Evolutionary conservation across 2,329 filamentous ascomycete genomes (phyloP).

Genomic region (Hypoxylon sp.): DNA sequence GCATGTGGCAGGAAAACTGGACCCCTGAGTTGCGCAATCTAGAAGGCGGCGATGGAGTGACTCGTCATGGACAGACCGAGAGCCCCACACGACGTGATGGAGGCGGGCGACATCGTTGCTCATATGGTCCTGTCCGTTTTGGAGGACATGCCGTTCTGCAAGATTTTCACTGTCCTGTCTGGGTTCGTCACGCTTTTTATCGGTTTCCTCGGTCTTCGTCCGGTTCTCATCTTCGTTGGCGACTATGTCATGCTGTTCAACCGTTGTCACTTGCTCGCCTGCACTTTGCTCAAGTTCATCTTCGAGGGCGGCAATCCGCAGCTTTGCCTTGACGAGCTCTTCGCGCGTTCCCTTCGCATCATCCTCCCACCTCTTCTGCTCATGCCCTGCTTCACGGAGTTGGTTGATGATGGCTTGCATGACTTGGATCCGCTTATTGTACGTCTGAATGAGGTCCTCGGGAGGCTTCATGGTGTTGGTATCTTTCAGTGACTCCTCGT

Average conservation of each 20-base stretch:
- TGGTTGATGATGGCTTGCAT: constrained; percentile 28
- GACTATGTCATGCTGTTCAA: neutral
- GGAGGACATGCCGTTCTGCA: neutral
- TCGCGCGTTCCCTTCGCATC: constrained; percentile 3
- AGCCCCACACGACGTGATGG: constrained; percentile 27
- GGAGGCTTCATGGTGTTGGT: neutral
- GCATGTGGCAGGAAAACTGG: constrained; percentile 4
- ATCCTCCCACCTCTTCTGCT: constrained; percentile 10
- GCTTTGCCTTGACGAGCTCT: constrained; percentile 19
- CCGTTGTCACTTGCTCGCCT: neutral
- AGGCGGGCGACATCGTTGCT: constrained; percentile 10
- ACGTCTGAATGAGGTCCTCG: constrained; percentile 23
- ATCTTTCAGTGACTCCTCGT: constrained; percentile 1
- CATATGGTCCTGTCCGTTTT: neutral
- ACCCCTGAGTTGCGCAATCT: constrained; percentile 7
- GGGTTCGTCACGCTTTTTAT: neutral
- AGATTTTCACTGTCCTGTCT: neutral
- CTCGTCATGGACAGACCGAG: constrained; percentile 18
- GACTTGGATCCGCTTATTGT: constrained; percentile 26
- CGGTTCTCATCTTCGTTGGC: neutral
- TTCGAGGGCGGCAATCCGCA: constrained; percentile 18
- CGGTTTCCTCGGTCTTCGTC: neutral
- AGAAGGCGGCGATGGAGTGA: neutral
- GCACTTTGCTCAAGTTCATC: constrained; percentile 1
- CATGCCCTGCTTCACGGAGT: constrained; percentile 16